Conservation (phyloP, 2,329 filamentous ascomycete species). For the Hyphodiscus sp. region DNA sequence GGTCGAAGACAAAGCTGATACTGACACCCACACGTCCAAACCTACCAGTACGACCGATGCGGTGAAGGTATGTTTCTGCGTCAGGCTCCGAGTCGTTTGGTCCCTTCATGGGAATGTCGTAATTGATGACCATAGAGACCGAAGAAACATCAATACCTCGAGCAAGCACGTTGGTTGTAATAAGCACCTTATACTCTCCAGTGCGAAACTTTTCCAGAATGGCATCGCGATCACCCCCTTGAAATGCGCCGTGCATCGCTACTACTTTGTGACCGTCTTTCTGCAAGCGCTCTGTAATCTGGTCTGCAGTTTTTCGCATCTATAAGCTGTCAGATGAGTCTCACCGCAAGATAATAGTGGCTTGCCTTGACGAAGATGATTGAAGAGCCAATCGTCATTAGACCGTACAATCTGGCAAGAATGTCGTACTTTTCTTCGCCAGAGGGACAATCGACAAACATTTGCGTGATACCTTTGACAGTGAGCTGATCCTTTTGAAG, state of each 20-base stretch:
- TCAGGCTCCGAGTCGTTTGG: conserved; percentile 77
- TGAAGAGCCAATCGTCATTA: conserved; percentile 94
- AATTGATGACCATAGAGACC: conserved; percentile 98
- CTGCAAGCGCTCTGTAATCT: conserved; percentile 81
- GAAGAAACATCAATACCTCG: conserved; percentile 91
- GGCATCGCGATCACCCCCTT: conserved; percentile 74
- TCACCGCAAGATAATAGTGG: not conserved
- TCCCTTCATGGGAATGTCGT: conserved; percentile 75
- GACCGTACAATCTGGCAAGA: conserved; percentile 85
- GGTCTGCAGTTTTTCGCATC: conserved; percentile 77
- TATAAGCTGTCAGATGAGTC: conserved; percentile 31
- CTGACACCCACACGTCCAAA: conserved; percentile 96
- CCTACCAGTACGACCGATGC: conserved; percentile 92
- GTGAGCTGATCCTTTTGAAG: conserved; percentile 87
- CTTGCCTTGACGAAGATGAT: conserved; percentile 93
- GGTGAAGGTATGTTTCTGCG: conserved; percentile 92
- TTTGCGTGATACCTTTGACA: conserved; percentile 93
- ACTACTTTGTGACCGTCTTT: conserved; percentile 88
- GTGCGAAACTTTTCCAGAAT: conserved; percentile 82
- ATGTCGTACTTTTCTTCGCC: conserved; percentile 82
- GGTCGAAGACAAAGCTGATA: conserved; percentile 89
- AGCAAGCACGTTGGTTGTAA: conserved; percentile 93
- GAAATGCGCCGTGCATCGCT: conserved; percentile 80
- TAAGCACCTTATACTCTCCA: conserved; percentile 88
- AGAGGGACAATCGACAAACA: conserved; percentile 87